Conservation (phyloP, 768 basidiomycete species). For the Mycena metata region DNA sequence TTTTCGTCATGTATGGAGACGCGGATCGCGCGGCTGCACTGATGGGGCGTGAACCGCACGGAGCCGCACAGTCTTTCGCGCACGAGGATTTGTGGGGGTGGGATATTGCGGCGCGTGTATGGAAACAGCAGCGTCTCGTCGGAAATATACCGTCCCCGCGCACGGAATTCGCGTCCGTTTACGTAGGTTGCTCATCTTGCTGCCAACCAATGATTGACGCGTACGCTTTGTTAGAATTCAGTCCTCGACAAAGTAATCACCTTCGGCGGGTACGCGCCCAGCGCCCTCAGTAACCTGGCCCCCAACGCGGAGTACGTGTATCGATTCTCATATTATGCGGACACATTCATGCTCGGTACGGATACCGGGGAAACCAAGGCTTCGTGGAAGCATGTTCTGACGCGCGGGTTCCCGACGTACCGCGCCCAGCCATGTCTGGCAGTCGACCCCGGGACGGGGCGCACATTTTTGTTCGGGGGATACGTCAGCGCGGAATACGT, state of each 20-base stretch:
- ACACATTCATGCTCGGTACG: conserved; percentile 53
- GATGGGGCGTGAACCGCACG: conserved; percentile 43
- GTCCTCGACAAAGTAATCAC: conserved; percentile 50
- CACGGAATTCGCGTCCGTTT: conserved; percentile 47
- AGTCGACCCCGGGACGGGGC: conserved; percentile 51
- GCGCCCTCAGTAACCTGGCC: conserved; percentile 39
- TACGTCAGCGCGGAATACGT: conserved; percentile 58
- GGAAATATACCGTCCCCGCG: conserved; percentile 51
- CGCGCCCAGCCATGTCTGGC: conserved; percentile 52
- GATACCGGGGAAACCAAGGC: conserved; percentile 20
- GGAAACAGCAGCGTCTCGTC: conserved; percentile 46
- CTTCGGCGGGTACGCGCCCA: conserved; percentile 57
- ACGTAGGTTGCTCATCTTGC: conserved; percentile 37
- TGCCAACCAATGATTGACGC: no score
- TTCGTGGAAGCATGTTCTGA: conserved; percentile 57
- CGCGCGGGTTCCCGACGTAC: conserved; percentile 57
- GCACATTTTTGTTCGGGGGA: conserved; percentile 55
- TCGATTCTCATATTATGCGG: conserved; percentile 55
- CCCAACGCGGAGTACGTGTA: conserved; percentile 34
- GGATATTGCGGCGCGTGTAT: conserved; percentile 44
- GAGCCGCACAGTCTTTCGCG: conserved; percentile 23
- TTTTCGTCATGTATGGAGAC: conserved; percentile 54
- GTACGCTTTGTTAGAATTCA: conserved; percentile 2
- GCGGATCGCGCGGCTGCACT: conserved; percentile 50
- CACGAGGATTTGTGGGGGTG: conserved; percentile 51